phyloP scores from a whole-genome alignment of 2,329 filamentous ascomycete species.

The Rosellinia necatrix region DNA sequence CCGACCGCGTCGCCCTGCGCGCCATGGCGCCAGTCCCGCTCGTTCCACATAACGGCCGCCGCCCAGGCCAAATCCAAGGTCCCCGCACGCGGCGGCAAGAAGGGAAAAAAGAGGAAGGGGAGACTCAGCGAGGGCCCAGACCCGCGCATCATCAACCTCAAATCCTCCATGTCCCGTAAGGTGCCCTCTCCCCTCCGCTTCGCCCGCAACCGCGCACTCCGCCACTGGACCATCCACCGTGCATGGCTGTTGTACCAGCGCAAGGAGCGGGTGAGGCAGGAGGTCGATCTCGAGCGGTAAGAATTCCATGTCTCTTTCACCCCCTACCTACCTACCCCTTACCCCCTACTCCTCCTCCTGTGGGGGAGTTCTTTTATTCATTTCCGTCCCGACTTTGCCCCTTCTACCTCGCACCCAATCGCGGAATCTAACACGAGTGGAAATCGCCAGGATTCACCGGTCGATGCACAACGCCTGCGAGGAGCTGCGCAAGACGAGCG shows the following conservation, averaged over 20 bases:
- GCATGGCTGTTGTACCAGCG: slow-evolving; percentile 85
- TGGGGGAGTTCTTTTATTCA: too few relatives aligned
- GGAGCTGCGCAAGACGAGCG: slow-evolving; percentile 68
- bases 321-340: background rate
- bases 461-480: slow-evolving; percentile 86
- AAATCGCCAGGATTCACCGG: slow-evolving; percentile 67
- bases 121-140: slow-evolving; percentile 43
- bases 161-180: slow-evolving; percentile 54
- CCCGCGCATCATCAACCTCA: slow-evolving; percentile 51
- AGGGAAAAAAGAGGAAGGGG: slow-evolving; percentile 28
- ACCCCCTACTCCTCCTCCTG: background rate
- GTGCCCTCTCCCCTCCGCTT: slow-evolving; percentile 77
- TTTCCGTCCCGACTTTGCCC: too few relatives aligned
- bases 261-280: slow-evolving; percentile 65
- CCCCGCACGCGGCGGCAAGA: slow-evolving; percentile 25
- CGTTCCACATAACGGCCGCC: slow-evolving; percentile 31
- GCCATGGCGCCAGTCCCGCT: slow-evolving; percentile 21
- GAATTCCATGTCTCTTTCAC: slow-evolving; percentile 50
- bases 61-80: slow-evolving; percentile 8
- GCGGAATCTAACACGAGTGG: background rate
- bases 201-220: slow-evolving; percentile 82
- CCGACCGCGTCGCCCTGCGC: background rate
- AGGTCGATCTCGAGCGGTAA: slow-evolving; percentile 72
- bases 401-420: background rate
- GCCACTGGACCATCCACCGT: slow-evolving; percentile 99